A percentile compares a stretch with the other conserved stretches of the same genome.
These are phyloP conservation scores for Arabis alpina DNA, from an alignment of 345 rosid species.

Conservation along the genomic window DNA sequence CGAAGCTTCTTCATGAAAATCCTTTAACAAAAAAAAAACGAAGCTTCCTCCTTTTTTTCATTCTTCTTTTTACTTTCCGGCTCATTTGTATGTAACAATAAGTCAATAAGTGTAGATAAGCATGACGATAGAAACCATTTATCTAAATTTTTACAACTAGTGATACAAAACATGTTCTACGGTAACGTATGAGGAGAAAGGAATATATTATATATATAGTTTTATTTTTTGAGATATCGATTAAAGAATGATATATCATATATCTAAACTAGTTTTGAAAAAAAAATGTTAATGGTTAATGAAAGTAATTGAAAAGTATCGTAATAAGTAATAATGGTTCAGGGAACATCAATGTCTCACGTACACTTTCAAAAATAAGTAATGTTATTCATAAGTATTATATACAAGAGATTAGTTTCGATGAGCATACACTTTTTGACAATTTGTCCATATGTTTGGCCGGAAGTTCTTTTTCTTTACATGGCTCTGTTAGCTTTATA, in stretches of 20 bases:
- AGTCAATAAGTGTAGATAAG: not conserved
- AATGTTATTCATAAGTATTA: not conserved
- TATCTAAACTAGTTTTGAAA: not conserved
- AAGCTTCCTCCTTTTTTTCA: slow-evolving; percentile 26
- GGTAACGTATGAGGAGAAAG: not conserved
- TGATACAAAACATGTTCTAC: slow-evolving; percentile 1
- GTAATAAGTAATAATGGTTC: not conserved
- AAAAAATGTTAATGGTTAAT: not conserved
- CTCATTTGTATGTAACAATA: not conserved
- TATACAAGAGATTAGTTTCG: not conserved
- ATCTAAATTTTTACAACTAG: not conserved
- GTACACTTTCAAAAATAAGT: not conserved
- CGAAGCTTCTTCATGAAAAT: slow-evolving; percentile 24
- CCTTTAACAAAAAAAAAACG: not conserved
- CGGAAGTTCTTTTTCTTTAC: not conserved
- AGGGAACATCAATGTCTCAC: not conserved
- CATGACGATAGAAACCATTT: not conserved
- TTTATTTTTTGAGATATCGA: not conserved
- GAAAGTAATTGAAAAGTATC: not conserved
- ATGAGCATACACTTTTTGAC: slow-evolving; percentile 29
- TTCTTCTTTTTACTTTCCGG: not conserved
- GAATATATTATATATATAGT: not conserved
- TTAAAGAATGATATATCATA: not conserved
- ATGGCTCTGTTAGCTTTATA: slow-evolving; percentile 3
- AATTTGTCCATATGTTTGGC: slow-evolving; percentile 2